Base-by-base conservation (phyloP, 345 rosid species). In the Odontarrhena argentea region DNA sequence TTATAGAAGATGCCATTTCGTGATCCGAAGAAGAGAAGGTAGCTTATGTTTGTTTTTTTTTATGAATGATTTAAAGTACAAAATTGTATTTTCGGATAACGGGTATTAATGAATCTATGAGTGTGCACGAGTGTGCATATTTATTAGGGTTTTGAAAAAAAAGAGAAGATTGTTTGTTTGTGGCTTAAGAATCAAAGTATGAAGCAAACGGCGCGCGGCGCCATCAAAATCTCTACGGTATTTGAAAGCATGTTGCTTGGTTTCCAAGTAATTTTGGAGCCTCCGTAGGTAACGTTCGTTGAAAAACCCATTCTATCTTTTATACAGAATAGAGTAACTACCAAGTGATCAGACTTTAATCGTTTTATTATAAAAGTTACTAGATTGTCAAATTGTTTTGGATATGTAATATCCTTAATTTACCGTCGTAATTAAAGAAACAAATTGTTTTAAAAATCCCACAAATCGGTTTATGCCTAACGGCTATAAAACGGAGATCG, bases 161-260 rank as follows among this genome's bases (percentile, higher is more conserved):
- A 73, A 72, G 65, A n/a, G 70, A 48, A 40, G 8, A 48, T 5
- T 0, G 65, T 2, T 64, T 57, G n/a, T 41, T 65, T 50, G 65
- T 57, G 47, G 30, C 6, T 58, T 43, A 73, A 65, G 76, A 73
- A 73, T 37, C 58, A 59, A 37, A 43, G 43, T 45, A 45, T 60
- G 58, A 74, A 74, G 77, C 72, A 74, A 60, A 60, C 77, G 67
- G 77, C 77, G 67, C 2, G 37, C 48, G 74, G 36, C 63, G 46
- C 73, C 68, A 43, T 53, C 30, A 9, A 65, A 40, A 18, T 65
- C 58, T 65, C 67, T 73, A 73, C 12, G 55, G 32, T 24, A 50
- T 64, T 48, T 57, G 44, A 60, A 66, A 66, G 28, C 28, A 43
- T 26, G 41, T 65, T 73, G n/a, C 3, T 73, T 73, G 50, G 1